These are phyloP conservation scores for Spathaspora sp. DNA, from an alignment of 1,139 yeast species.

Conservation along the genomic window DNA sequence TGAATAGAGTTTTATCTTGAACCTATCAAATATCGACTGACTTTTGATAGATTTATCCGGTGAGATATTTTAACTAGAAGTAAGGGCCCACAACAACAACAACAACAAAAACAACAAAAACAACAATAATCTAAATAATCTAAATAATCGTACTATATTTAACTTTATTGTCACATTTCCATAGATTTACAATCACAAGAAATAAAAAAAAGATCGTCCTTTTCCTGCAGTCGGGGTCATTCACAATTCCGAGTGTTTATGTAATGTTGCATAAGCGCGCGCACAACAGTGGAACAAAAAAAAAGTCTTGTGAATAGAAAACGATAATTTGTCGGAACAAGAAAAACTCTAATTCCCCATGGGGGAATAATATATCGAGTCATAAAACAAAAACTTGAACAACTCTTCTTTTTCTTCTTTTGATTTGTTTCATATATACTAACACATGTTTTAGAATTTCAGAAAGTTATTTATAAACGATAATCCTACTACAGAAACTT, in stretches of 20 bases:
- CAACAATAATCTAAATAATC: too few relatives aligned
- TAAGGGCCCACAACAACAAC: too few relatives aligned
- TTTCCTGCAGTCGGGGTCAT: background rate
- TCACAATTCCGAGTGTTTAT: background rate
- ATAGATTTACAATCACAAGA: background rate
- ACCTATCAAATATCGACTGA: background rate
- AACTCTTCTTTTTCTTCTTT: background rate
- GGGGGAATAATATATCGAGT: background rate
- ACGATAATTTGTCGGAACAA: background rate
- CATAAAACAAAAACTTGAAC: background rate
- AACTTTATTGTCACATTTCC: background rate
- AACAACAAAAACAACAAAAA: too few relatives aligned
- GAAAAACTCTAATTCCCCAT: background rate
- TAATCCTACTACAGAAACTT: conserved; percentile 10
- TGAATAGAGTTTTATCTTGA: background rate
- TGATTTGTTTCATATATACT: conserved; percentile 6
- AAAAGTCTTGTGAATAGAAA: background rate
- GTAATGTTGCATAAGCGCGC: background rate
- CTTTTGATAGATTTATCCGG: too few relatives aligned
- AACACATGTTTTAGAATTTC: conserved; percentile 9
- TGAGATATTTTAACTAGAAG: too few relatives aligned
- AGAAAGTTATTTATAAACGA: conserved; percentile 9
- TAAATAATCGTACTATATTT: background rate
- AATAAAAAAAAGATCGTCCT: background rate
- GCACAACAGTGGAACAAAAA: background rate